phyloP scores from a whole-genome alignment of 2,329 filamentous ascomycete genomes.

The Arthroderma uncinatum region DNA sequence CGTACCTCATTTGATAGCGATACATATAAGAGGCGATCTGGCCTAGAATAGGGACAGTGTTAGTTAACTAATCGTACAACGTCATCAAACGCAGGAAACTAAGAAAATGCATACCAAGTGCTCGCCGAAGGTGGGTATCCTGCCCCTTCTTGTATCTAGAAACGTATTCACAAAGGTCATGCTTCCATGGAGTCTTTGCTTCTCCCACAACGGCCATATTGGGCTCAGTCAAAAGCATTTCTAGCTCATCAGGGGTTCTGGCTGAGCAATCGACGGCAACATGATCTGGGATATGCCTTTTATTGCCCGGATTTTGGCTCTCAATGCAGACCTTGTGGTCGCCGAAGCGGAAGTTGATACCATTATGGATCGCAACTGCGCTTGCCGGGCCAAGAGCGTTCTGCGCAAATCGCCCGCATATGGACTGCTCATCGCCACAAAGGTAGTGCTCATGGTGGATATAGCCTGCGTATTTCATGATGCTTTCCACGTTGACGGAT shows the following conservation, averaged over 20 bases:
- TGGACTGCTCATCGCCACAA: conserved; percentile 10
- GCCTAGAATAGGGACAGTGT: conserved; percentile 2
- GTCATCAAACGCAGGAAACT: background rate
- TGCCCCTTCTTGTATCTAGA: background rate
- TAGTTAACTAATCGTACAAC: background rate
- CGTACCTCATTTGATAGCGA: conserved; percentile 10
- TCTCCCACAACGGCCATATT: conserved; percentile 10
- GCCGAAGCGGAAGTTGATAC: conserved; percentile 6
- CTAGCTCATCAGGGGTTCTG: background rate
- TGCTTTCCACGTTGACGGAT: too few species aligned
- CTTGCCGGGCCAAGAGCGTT: conserved; percentile 8
- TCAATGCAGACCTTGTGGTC: conserved; percentile 10
- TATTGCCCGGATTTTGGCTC: background rate
- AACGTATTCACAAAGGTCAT: background rate
- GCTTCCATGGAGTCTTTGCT: conserved; percentile 13
- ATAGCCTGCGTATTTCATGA: background rate
- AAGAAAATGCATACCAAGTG: background rate
- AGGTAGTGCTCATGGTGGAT: background rate
- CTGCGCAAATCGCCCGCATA: conserved; percentile 9
- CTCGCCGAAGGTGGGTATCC: background rate
- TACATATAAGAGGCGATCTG: conserved; percentile 13
- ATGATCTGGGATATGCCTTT: conserved; percentile 3
- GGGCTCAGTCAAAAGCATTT: background rate
- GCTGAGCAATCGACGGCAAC: conserved; percentile 1
- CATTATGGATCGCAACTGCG: conserved; percentile 3